phyloP scores from a whole-genome alignment of 192 early-diverging fungal genomes.

The Backusella luteola region DNA sequence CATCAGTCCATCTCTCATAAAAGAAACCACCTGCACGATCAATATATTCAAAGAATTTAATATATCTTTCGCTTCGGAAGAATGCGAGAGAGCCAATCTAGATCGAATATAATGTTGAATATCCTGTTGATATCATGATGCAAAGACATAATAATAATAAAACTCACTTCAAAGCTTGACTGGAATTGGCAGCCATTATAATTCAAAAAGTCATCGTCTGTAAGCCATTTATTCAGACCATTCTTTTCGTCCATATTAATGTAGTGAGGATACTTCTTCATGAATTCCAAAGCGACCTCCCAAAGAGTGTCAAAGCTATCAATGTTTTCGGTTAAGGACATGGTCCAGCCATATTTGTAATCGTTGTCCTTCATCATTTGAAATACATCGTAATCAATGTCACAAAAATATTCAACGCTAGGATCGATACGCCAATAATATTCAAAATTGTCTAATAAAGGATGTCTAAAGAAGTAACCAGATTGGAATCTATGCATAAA shows the following conservation, averaged over 20 bases:
- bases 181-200: conserved; percentile 77
- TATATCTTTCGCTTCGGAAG: conserved; percentile 51
- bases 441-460: conserved; percentile 55
- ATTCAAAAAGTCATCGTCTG: conserved; percentile 42
- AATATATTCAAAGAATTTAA: conserved; percentile 56
- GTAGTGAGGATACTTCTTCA: conserved; percentile 43
- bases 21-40: conserved; percentile 42
- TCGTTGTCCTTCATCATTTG: conserved; percentile 64
- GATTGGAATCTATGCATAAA: conserved; percentile 48
- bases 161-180: conserved; percentile 63
- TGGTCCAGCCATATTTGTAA: conserved; percentile 70
- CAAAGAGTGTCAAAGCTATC: conserved; percentile 62
- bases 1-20: conserved; percentile 19
- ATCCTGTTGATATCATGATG: background rate
- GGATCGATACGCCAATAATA: conserved; percentile 78
- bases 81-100: conserved; percentile 60
- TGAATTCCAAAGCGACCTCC: conserved; percentile 49
- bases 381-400: conserved; percentile 73
- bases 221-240: conserved; percentile 42
- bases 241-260: conserved; percentile 24
- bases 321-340: conserved; percentile 57
- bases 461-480: conserved; percentile 65
- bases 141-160: background rate
- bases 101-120: background rate
- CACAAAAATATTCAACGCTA: conserved; percentile 67